These are phyloP conservation scores for Agapanthus africanus DNA, from an alignment of 106 monocot genomes.

Conservation along the genomic window DNA sequence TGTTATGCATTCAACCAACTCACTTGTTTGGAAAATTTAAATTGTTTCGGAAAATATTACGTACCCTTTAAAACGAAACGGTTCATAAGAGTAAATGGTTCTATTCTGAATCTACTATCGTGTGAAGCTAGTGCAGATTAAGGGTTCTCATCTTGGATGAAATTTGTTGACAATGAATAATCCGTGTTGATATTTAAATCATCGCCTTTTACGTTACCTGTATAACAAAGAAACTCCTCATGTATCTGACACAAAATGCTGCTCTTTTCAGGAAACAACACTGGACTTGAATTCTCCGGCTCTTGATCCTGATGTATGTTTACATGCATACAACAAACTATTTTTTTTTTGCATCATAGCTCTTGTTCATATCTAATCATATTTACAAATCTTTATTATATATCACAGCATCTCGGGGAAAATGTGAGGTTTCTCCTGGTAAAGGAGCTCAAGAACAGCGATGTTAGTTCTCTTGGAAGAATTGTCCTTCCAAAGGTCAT, in stretches of 20 bases:
- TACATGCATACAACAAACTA: not conserved
- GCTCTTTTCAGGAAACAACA: slow-evolving; percentile 15
- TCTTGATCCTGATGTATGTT: slow-evolving; percentile 19
- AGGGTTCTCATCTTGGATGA: no score
- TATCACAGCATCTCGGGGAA: slow-evolving; percentile 29
- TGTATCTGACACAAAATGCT: no score
- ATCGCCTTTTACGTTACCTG: not conserved
- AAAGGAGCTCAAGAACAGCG: slow-evolving; percentile 78
- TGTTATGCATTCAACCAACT: no score
- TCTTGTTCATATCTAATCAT: not conserved
- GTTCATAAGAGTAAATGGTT: no score
- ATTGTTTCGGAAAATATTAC: no score
- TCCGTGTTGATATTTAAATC: no score
- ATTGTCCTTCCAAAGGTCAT: slow-evolving; percentile 87
- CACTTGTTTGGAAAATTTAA: no score
- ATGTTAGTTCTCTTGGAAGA: slow-evolving; percentile 75
- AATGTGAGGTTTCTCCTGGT: slow-evolving; percentile 62
- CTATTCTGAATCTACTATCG: no score
- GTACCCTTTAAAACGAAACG: no score
- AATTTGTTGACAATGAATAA: no score
- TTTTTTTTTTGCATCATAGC: not conserved
- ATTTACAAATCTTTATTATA: slow-evolving; percentile 6
- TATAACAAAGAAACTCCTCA: not conserved
- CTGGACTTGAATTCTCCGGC: slow-evolving; percentile 8
- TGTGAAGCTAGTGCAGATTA: no score